Conservation (phyloP, 2,329 filamentous ascomycete species). For the Arthrobotrys pseudoclavata region DNA sequence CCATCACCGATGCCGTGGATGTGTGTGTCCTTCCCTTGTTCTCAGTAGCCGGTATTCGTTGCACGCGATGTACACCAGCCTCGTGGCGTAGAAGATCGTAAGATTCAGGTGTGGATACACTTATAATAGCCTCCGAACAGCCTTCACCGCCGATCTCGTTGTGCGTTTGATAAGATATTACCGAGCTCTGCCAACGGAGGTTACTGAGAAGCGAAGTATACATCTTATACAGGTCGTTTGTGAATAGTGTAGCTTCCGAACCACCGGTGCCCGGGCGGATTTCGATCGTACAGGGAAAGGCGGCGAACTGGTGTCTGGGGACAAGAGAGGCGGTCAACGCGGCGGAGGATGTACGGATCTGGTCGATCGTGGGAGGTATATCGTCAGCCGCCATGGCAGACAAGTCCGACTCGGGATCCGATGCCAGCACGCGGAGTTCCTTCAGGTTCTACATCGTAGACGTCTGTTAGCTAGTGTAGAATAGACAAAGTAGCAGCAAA, state of each 20-base stretch:
- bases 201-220: slow-evolving; percentile 83
- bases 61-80: slow-evolving; percentile 93
- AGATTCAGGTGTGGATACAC: slow-evolving; percentile 80
- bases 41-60: slow-evolving; percentile 90
- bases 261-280: slow-evolving; percentile 93
- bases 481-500: not conserved
- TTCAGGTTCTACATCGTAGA: slow-evolving; percentile 68
- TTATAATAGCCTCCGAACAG: slow-evolving; percentile 87
- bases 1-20: slow-evolving; percentile 96
- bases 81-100: slow-evolving; percentile 88
- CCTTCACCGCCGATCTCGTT: slow-evolving; percentile 71
- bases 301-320: slow-evolving; percentile 88
- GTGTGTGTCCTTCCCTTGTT: slow-evolving; percentile 87
- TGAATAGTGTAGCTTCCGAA: slow-evolving; percentile 90
- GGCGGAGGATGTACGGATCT: slow-evolving; percentile 75
- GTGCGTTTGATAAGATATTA: slow-evolving; percentile 70
- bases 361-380: slow-evolving; percentile 75
- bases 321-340: slow-evolving; percentile 83
- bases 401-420: slow-evolving; percentile 76
- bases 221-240: slow-evolving; percentile 88
- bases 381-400: slow-evolving; percentile 76
- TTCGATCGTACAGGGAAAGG: slow-evolving; percentile 90
- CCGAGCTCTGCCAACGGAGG: slow-evolving; percentile 59
- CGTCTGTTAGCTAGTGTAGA: slow-evolving; percentile 6
- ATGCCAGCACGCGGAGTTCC: slow-evolving; percentile 82